Evolutionary conservation across 768 basidiomycete genomes (phyloP), one percentile per base, ranked within the genome.

Genomic region (Paxillus rubicundulus): DNA sequence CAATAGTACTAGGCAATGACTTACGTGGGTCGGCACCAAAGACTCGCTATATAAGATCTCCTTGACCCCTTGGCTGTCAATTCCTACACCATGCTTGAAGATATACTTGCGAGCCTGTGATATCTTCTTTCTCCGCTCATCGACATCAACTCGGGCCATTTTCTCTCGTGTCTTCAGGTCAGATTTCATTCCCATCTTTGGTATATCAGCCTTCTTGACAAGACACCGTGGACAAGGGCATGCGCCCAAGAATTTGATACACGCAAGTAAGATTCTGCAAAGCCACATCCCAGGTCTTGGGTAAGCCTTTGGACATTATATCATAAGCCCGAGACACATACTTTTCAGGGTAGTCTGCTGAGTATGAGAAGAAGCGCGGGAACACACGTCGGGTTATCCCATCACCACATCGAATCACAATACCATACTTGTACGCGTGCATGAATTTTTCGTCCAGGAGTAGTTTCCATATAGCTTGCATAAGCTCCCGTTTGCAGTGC

Each of bases 201-300:
- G 10, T 1, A 67, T 53, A 8, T 63, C 13, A 0, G 21, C 27
- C 27, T 61, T 65, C 36, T 53, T 21, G 10, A 67, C 49, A 0
- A 55, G 41, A 52, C 67, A 70, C 2, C 53, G 52, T 1, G 68
- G 67, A 38, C 67, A 70, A 0, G 59, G 62, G 37, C 62, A 67
- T n/a, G 48, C 38, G 0, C 67, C 64, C 0, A 66, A 36, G 21
- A 63, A 55, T 9, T 59, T 60, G 38, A 68, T 60, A 2, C 56
- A 61, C 2, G 60, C 61, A 1, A 66, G 30, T 1, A 68, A 50
- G 5, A 63, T 54, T 17, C 50, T 32, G 18, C 8, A 9, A 21
- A 38, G 39, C n/a, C n/a, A n/a, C n/a, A n/a, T n/a, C n/a, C n/a
- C n/a, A n/a, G n/a, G n/a, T n/a, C n/a, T n/a, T n/a, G n/a, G n/a